Conservation (phyloP, 768 basidiomycete species). For the Tulasnella sp. region DNA sequence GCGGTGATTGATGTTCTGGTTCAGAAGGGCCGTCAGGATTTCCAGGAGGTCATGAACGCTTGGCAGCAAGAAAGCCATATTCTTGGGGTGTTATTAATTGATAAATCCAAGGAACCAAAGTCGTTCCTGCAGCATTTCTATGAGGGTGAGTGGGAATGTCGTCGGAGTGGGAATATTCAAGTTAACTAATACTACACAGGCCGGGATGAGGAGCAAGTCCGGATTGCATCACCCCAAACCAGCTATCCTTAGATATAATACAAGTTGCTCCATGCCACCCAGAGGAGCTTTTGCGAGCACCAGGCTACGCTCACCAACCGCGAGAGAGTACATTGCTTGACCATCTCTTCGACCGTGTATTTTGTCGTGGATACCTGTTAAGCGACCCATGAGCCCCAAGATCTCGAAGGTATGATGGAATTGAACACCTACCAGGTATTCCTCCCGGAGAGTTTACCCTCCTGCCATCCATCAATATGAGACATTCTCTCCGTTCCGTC, state of each 20-base stretch:
- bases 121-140: constrained; percentile 78
- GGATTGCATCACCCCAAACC: constrained; percentile 36
- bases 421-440: no score
- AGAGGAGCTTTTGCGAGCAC: no score
- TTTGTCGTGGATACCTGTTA: no score
- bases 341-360: no score
- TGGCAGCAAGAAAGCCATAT: constrained; percentile 86
- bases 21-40: constrained; percentile 73
- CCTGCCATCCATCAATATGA: no score
- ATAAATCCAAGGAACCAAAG: constrained; percentile 32
- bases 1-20: constrained; percentile 76
- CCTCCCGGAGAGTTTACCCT: no score
- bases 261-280: no score
- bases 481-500: no score
- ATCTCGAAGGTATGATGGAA: no score
- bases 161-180: constrained; percentile 1
- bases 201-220: constrained; percentile 57
- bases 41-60: constrained; percentile 86
- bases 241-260: constrained; percentile 12
- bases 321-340: no score
- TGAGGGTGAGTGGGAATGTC: constrained; percentile 44
- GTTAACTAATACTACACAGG: constrained; percentile 32
- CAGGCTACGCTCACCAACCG: no score
- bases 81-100: constrained; percentile 50
- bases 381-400: no score